These are phyloP conservation scores for Phytophthora pinifolia DNA, from an alignment of 352 stramenopile species.

Conservation along the genomic window DNA sequence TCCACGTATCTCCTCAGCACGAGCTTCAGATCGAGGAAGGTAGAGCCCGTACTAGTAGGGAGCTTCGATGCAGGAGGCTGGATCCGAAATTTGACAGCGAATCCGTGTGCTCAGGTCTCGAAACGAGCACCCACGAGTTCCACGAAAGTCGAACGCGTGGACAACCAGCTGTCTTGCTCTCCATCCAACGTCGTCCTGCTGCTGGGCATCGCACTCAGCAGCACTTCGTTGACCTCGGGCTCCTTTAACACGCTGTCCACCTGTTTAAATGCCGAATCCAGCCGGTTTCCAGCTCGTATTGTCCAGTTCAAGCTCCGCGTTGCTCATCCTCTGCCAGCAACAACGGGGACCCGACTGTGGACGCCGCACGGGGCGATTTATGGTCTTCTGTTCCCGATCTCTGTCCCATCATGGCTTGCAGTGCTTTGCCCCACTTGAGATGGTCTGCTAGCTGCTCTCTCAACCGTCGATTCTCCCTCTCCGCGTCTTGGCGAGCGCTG, in stretches of 20 bases:
- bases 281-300: slow-evolving; percentile 23
- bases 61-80: slow-evolving; percentile 14
- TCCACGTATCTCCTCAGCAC: slow-evolving; percentile 40
- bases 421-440: slow-evolving; percentile 19
- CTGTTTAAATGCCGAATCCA: slow-evolving; percentile 25
- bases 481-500: slow-evolving; percentile 17
- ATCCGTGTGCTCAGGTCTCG: slow-evolving; percentile 33
- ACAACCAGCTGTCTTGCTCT: slow-evolving; percentile 3
- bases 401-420: slow-evolving; percentile 23
- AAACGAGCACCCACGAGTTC: slow-evolving; percentile 37
- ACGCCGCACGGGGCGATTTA: slow-evolving; percentile 7
- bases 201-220: slow-evolving; percentile 7
- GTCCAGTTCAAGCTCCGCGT: slow-evolving; percentile 25
- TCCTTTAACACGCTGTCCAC: slow-evolving; percentile 26
- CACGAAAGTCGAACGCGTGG: slow-evolving; percentile 19
- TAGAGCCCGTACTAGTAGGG: background rate
- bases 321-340: slow-evolving; percentile 27
- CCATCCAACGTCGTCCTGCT: slow-evolving; percentile 20
- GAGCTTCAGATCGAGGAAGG: slow-evolving; percentile 35
- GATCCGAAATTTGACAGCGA: slow-evolving; percentile 38
- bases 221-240: slow-evolving; percentile 4
- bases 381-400: background rate
- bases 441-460: slow-evolving; percentile 20
- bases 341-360: slow-evolving; percentile 16
- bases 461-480: slow-evolving; percentile 27